Conservation (phyloP, 805 yeast species). For the Kockiozyma suomiensis region DNA sequence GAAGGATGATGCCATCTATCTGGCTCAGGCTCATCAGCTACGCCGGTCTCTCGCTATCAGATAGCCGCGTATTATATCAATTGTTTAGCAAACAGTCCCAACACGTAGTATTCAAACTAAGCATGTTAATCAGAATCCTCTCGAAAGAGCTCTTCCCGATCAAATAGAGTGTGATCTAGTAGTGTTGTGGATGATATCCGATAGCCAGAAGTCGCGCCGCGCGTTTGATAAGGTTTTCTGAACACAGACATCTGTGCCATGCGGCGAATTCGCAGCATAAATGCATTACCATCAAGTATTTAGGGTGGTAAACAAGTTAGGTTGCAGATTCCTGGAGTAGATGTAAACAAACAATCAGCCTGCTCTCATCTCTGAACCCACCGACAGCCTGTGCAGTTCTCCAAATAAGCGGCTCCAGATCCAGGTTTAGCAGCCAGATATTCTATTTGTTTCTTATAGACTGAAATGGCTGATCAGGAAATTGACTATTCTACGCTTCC, state of each 20-base stretch:
- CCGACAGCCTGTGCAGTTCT: no score
- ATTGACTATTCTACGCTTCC: conserved; percentile 67
- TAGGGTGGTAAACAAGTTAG: background rate
- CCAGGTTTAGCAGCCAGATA: background rate
- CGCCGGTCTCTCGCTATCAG: background rate
- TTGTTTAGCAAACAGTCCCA: background rate
- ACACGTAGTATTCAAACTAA: background rate
- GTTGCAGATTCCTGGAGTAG: no score
- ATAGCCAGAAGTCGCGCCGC: no score
- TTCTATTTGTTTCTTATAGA: background rate
- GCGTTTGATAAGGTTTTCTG: no score
- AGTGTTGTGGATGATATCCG: no score
- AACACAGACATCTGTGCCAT: no score
- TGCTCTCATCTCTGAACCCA: background rate
- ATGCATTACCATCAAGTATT: no score
- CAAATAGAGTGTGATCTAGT: no score
- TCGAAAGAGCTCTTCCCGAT: no score
- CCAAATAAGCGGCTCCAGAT: background rate
- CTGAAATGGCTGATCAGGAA: conserved; percentile 48
- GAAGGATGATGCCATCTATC: conserved; percentile 20
- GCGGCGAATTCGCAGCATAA: no score
- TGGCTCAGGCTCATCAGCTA: background rate
- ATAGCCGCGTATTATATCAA: background rate
- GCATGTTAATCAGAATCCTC: no score
- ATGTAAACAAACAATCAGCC: conserved; percentile 21